A percentile compares a stretch with the other conserved stretches of the same genome.
Conservation (phyloP, 257 asterid genomes). For the Primulina eburnea region DNA sequence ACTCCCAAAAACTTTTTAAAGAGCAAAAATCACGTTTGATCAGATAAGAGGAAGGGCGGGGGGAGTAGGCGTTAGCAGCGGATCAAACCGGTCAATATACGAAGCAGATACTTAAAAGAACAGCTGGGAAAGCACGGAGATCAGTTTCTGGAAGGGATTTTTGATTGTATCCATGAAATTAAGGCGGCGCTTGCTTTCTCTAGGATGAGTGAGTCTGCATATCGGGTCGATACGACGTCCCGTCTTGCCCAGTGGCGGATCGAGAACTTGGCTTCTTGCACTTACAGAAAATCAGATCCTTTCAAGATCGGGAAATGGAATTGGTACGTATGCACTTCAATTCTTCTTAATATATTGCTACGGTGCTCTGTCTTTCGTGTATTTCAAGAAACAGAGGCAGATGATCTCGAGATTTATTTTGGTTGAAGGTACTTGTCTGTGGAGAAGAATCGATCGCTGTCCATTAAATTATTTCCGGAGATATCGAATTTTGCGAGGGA, state of each 20-base stretch:
- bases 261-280: constrained; percentile 56
- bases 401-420: background rate
- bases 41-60: background rate
- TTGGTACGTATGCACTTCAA: constrained; percentile 44
- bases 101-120: constrained; percentile 45
- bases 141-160: constrained; percentile 62
- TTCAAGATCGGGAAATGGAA: constrained; percentile 80
- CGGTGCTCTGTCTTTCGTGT: constrained; percentile 1
- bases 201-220: constrained; percentile 88
- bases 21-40: background rate
- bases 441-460: constrained; percentile 77
- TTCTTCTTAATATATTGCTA: background rate
- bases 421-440: constrained; percentile 75
- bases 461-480: constrained; percentile 73
- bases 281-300: constrained; percentile 77
- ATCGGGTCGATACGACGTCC: constrained; percentile 84
- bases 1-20: constrained; percentile 11
- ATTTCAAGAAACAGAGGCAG: background rate
- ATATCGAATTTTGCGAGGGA: constrained; percentile 65
- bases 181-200: constrained; percentile 60
- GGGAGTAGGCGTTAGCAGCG: background rate
- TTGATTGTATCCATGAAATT: constrained; percentile 89
- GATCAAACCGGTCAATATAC: constrained; percentile 23
- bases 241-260: constrained; percentile 97
- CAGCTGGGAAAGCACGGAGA: constrained; percentile 97